Base-by-base conservation (phyloP, 305 asterid species). In the Fraxinus baroniana region DNA sequence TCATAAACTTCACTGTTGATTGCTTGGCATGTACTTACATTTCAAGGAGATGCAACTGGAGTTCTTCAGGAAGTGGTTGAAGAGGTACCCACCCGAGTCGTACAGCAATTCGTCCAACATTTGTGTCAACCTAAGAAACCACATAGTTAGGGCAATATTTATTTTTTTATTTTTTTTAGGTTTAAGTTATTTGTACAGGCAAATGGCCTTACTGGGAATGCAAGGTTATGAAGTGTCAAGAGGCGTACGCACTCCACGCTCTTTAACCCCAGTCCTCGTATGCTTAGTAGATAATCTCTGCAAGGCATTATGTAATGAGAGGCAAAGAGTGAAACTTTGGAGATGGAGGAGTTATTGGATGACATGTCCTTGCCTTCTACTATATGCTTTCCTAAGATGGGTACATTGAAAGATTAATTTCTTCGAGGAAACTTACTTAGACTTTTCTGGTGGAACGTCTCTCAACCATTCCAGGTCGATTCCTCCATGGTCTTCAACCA, bases 21-120 rank as follows among this genome's bases (percentile, higher is more conserved):
- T 80, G 72, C 28, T 85, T 79, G 52, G 35, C 33, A 71, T 49
- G 64, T 77, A 89, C 98, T 95, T 87, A 94, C 99, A 93, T 79
- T 86, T 95, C 95, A 83, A 90, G 97, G 74, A 94, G 98, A 91
- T 96, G 99, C 92, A 94, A 86, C 76, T 94, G 98, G 77, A 96
- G 91, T 77, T 94, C 86, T 88, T 96, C 99, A 2, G 99, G 99
- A 64, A 96, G 98, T 64, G 98, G 98, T 84, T 89, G 99, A 52
- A 96, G 95, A 84, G 99, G 99, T 80, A 96, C 99, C 99, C 99
- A 96, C 79, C 99, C 99, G 73, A 96, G 95, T 81, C 99, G 92
- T 84, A 94, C 98, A 66, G 97, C 98, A 82, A 96, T 96, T 68
- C 99, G 91, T 64, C 98, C 99, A 80, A 96, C 99, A 87, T 96